Conservation (phyloP, 306 rosid species). For the Cicer arietinum region DNA sequence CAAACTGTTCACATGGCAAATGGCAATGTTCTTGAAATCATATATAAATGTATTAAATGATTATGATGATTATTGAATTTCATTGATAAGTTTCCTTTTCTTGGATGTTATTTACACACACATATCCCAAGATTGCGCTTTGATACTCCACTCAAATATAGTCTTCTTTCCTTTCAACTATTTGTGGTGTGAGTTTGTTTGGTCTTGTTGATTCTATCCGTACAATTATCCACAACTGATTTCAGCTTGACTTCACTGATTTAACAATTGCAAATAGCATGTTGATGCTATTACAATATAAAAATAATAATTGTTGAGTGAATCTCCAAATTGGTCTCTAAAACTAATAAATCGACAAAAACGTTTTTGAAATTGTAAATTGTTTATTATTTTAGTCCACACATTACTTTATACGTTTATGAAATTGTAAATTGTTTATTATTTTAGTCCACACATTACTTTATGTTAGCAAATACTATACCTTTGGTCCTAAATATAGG, state of each 20-base stretch:
- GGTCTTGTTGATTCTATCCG: slow-evolving; percentile 79
- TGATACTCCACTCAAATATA: slow-evolving; percentile 79
- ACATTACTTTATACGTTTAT: no score
- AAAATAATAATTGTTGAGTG: background rate
- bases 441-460: no score
- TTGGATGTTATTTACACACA: background rate
- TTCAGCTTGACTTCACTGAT: slow-evolving; percentile 33
- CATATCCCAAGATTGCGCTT: slow-evolving; percentile 76
- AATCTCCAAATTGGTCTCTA: background rate
- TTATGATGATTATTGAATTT: background rate
- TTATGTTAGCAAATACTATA: no score
- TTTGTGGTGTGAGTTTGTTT: slow-evolving; percentile 67
- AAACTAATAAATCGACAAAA: background rate
- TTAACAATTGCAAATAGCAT: slow-evolving; percentile 23
- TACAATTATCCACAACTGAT: slow-evolving; percentile 23
- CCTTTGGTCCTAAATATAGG: no score
- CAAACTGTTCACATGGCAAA: slow-evolving; percentile 58
- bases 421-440: no score
- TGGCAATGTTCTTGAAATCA: slow-evolving; percentile 15
- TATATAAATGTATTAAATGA: slow-evolving; percentile 1
- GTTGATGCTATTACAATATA: slow-evolving; percentile 1
- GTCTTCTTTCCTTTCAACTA: slow-evolving; percentile 79
- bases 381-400: no score
- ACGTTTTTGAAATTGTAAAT: no score
- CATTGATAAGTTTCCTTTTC: slow-evolving; percentile 15